These are phyloP conservation scores for Cercophora newfieldiana DNA, from an alignment of 495 filamentous ascomycete species.

Conservation along the genomic window DNA sequence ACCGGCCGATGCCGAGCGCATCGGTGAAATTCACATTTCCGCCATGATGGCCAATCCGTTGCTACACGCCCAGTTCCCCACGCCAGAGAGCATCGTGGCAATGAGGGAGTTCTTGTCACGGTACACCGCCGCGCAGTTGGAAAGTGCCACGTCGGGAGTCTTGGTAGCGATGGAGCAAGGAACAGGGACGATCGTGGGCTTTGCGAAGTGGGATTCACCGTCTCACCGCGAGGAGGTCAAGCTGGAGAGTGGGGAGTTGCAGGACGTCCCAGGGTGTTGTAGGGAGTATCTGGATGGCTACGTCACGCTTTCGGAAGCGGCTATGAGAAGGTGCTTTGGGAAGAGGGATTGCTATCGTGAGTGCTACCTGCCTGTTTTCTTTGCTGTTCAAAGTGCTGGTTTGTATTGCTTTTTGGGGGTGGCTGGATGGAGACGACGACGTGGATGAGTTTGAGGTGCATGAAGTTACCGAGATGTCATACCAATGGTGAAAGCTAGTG, in stretches of 20 bases:
- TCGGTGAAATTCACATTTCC: conserved; percentile 44
- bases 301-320: conserved; percentile 32
- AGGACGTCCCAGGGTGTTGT: conserved; percentile 19
- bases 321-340: conserved; percentile 32
- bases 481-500: neutral
- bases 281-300: conserved; percentile 38
- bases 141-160: conserved; percentile 28
- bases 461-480: no score
- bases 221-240: conserved; percentile 21
- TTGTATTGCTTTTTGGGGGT: no score
- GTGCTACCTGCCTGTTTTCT: conserved; percentile 6
- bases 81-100: conserved; percentile 25
- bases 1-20: conserved; percentile 36
- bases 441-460: neutral
- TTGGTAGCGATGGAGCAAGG: conserved; percentile 36
- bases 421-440: no score
- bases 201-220: conserved; percentile 44
- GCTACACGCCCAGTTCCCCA: conserved; percentile 47
- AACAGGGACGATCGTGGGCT: conserved; percentile 33
- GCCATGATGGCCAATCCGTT: conserved; percentile 45
- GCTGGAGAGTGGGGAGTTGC: conserved; percentile 24
- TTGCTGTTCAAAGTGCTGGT: neutral
- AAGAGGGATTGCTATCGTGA: conserved; percentile 27
- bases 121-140: conserved; percentile 31
- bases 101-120: conserved; percentile 28